Conservation (phyloP, 2,329 filamentous ascomycete genomes). For the Bipolaris cookei region DNA sequence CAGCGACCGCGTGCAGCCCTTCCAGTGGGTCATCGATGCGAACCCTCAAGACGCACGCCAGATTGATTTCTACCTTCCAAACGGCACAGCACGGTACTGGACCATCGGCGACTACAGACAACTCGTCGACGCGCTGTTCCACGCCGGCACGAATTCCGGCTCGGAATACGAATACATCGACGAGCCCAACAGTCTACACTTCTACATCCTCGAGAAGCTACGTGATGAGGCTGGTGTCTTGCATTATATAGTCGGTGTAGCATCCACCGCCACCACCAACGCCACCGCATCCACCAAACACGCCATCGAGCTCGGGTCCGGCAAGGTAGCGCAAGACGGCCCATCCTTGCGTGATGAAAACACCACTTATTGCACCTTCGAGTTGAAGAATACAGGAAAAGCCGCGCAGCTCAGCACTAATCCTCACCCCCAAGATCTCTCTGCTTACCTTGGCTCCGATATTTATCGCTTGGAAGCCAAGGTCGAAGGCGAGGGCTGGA, state of each 20-base stretch:
- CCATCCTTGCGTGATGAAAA: neutral
- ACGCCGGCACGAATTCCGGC: constrained; percentile 60
- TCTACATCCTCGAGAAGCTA: constrained; percentile 57
- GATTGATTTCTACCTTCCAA: constrained; percentile 58
- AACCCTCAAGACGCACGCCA: constrained; percentile 61
- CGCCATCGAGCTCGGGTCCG: neutral
- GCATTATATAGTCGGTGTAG: constrained; percentile 58
- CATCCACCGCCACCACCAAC: constrained; percentile 45
- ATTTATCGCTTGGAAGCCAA: neutral
- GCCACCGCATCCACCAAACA: neutral
- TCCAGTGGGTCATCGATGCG: constrained; percentile 63
- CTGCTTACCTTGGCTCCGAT: neutral
- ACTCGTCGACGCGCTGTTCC: constrained; percentile 61
- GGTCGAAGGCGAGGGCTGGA: neutral
- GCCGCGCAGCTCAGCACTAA: neutral
- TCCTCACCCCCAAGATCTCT: neutral
- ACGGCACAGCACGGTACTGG: constrained; percentile 56
- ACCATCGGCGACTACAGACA: constrained; percentile 62
- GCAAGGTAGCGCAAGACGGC: neutral
- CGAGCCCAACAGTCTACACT: constrained; percentile 56
- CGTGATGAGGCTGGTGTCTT: constrained; percentile 54
- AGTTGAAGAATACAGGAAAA: neutral
- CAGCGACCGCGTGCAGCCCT: constrained; percentile 50
- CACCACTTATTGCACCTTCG: neutral
- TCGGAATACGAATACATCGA: constrained; percentile 60